phyloP scores from a whole-genome alignment of 2,329 filamentous ascomycete genomes.

The Eurotiales sp. region DNA sequence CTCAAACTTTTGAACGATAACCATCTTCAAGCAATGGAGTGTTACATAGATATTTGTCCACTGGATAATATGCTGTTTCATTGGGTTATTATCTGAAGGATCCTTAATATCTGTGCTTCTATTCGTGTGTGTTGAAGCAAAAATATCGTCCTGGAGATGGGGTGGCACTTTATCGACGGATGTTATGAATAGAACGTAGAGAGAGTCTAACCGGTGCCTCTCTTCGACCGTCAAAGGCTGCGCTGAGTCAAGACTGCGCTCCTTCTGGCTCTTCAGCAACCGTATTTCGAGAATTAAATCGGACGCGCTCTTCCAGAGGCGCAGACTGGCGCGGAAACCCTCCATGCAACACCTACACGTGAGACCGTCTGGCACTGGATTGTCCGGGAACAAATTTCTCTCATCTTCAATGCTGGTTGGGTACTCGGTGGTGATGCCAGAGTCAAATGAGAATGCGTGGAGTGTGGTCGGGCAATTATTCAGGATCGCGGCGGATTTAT shows the following conservation, averaged over 20 bases:
- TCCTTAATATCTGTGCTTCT: no score
- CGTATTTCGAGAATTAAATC: slow-evolving; percentile 38
- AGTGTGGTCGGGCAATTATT: slow-evolving; percentile 44
- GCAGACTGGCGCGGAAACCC: slow-evolving; percentile 43
- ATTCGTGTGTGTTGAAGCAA: no score
- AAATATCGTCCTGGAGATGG: slow-evolving; percentile 30
- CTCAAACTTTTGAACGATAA: slow-evolving; percentile 30
- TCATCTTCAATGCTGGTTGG: slow-evolving; percentile 21
- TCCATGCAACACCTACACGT: no score
- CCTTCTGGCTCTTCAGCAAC: slow-evolving; percentile 10
- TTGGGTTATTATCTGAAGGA: no score
- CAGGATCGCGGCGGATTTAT: slow-evolving; percentile 21
- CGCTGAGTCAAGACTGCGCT: not conserved
- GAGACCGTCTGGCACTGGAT: no score
- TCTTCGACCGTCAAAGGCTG: slow-evolving; percentile 20
- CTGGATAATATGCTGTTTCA: slow-evolving; percentile 35
- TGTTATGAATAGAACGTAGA: slow-evolving; percentile 41
- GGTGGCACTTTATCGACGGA: slow-evolving; percentile 39
- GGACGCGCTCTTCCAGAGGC: slow-evolving; percentile 40
- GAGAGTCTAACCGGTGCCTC: slow-evolving; percentile 30
- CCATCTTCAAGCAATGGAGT: slow-evolving; percentile 39
- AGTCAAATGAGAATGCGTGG: slow-evolving; percentile 42
- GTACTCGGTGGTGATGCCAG: slow-evolving; percentile 35
- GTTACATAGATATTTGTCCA: slow-evolving; percentile 34
- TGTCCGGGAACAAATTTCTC: no score